phyloP scores from a whole-genome alignment of 2,329 filamentous ascomycete genomes.

The Microascus cirrosus region DNA sequence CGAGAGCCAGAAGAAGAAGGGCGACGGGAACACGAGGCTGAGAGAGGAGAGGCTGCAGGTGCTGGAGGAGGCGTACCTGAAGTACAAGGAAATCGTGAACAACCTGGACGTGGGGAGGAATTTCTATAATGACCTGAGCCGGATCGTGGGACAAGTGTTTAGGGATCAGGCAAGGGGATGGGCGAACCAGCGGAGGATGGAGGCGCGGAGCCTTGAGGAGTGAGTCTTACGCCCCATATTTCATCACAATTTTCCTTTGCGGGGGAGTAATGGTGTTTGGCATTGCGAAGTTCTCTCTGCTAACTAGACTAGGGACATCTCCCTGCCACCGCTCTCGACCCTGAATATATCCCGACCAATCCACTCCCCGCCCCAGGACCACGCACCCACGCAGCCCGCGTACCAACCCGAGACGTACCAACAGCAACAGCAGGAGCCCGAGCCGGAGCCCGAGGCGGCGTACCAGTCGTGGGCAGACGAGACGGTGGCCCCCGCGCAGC shows the following conservation, averaged over 20 bases:
- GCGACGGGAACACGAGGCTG: slow-evolving; percentile 55
- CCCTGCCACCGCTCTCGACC: slow-evolving; percentile 37
- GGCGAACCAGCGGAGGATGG: slow-evolving; percentile 67
- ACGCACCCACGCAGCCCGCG: slow-evolving; percentile 2
- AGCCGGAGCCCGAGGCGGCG: slow-evolving; percentile 18
- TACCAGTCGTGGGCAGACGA: slow-evolving; percentile 47
- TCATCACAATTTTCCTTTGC: neutral
- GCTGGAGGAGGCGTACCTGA: slow-evolving; percentile 83
- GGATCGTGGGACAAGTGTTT: slow-evolving; percentile 70
- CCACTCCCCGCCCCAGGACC: slow-evolving; percentile 9
- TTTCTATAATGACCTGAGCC: slow-evolving; percentile 93
- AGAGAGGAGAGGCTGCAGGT: slow-evolving; percentile 79
- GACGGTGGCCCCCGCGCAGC: slow-evolving; percentile 45
- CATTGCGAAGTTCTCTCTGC: too few species aligned
- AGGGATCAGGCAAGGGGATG: slow-evolving; percentile 68
- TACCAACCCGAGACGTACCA: slow-evolving; percentile 7
- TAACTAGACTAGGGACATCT: slow-evolving; percentile 29
- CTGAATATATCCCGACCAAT: slow-evolving; percentile 24
- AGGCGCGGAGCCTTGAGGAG: slow-evolving; percentile 70
- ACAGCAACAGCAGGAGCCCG: slow-evolving; percentile 6
- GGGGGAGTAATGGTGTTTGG: too few species aligned
- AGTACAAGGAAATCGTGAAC: slow-evolving; percentile 90
- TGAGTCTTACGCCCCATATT: slow-evolving; percentile 26
- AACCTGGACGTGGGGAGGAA: slow-evolving; percentile 87
- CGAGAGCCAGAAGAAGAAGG: slow-evolving; percentile 55